Evolutionary conservation across 768 basidiomycete genomes (phyloP).

Genomic region (Psilocybe sp.): DNA sequence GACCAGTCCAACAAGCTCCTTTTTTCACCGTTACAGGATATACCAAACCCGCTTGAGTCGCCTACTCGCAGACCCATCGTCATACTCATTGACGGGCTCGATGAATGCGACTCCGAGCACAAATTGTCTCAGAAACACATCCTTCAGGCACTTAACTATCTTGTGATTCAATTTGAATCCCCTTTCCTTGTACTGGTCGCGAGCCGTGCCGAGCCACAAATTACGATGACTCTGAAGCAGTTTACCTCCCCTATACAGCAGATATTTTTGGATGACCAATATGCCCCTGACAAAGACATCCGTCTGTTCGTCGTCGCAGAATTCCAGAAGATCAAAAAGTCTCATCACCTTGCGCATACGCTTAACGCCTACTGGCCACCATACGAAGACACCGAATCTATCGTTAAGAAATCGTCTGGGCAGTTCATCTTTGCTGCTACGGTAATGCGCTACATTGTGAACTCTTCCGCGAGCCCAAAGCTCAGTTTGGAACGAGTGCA

Average conservation of each 20-base stretch:
- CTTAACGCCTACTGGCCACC: constrained; percentile 2
- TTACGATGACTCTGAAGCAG: background rate
- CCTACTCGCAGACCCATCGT: no score
- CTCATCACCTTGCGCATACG: background rate
- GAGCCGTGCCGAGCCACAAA: constrained; percentile 3
- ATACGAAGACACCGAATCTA: background rate
- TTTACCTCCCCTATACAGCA: background rate
- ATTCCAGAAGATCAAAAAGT: background rate
- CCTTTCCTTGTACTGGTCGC: background rate
- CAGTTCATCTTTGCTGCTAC: constrained; percentile 11
- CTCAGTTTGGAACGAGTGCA: constrained; percentile 1
- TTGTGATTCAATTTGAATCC: no score
- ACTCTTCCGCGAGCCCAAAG: no score
- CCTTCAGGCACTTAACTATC: no score
- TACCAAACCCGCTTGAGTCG: no score
- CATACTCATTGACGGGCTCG: no score
- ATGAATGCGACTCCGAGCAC: no score
- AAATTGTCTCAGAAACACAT: no score
- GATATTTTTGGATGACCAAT: background rate
- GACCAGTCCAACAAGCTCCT: no score
- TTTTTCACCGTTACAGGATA: no score
- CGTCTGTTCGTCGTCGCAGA: background rate
- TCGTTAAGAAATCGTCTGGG: constrained; percentile 1
- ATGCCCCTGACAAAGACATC: background rate
- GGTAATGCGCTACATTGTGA: no score